Evolutionary conservation across 345 rosid species (phyloP).

Genomic region (Brassica napus): Da-Ae NC_063447.1:11503001-11503500

Average conservation of each 20-base stretch:
- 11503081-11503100: constrained; percentile 95
- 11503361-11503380: constrained; percentile 25
- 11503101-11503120: constrained; percentile 77
- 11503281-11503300: constrained; percentile 76
- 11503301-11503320: constrained; percentile 65
- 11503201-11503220: not conserved
- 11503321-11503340: constrained; percentile 66
- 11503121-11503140: constrained; percentile 79
- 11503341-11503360: not conserved
- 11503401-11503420: constrained; percentile 27
- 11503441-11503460: constrained; percentile 7
- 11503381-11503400: constrained; percentile 21
- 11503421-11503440: constrained; percentile 2
- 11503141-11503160: constrained; percentile 67
- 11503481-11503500: constrained; percentile 39
- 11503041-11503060: constrained; percentile 80
- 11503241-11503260: constrained; percentile 85
- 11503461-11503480: constrained; percentile 32
- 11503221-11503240: constrained; percentile 59
- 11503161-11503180: not conserved
- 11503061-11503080: constrained; percentile 95
- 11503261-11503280: constrained; percentile 98
- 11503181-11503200: not conserved
- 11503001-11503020: not conserved
- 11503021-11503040: not conserved